Evolutionary conservation across 148 eudicot species (phyloP).

Genomic region (Polygonum maritimum): DNA sequence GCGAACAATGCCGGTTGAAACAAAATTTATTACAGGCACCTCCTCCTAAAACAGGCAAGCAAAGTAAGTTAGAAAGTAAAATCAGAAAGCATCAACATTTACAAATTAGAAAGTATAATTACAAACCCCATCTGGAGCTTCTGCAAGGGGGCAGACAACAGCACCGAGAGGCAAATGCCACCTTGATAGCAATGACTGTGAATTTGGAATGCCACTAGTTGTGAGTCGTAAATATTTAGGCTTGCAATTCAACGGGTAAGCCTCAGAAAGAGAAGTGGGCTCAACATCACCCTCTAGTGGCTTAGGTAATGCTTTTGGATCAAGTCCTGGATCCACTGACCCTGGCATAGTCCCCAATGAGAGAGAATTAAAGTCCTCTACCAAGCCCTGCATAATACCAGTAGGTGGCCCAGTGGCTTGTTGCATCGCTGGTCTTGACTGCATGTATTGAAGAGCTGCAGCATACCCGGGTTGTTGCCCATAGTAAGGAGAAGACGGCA

Average conservation of each 20-base stretch:
- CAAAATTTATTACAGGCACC: slow-evolving; percentile 86
- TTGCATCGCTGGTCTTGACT: slow-evolving; percentile 41
- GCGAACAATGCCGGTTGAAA: slow-evolving; percentile 78
- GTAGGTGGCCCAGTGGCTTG: slow-evolving; percentile 53
- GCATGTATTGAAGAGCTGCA: slow-evolving; percentile 34
- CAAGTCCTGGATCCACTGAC: slow-evolving; percentile 74
- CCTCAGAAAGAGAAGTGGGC: slow-evolving; percentile 40
- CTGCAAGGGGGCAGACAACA: slow-evolving; percentile 97
- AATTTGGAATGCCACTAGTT: slow-evolving; percentile 75
- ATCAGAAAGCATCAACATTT: background rate
- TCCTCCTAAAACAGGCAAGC: slow-evolving; percentile 59
- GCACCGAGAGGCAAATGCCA: slow-evolving; percentile 99
- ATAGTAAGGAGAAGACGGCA: slow-evolving; percentile 30
- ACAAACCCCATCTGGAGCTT: slow-evolving; percentile 88
- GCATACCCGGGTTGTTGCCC: slow-evolving; percentile 46
- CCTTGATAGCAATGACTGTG: slow-evolving; percentile 84
- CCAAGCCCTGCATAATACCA: slow-evolving; percentile 47
- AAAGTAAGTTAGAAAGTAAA: slow-evolving; percentile 7
- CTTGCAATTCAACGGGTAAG: slow-evolving; percentile 67
- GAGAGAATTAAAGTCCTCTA: slow-evolving; percentile 75
- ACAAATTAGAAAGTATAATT: slow-evolving; percentile 11
- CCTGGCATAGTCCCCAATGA: slow-evolving; percentile 74
- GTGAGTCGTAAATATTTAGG: slow-evolving; percentile 71
- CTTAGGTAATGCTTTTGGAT: slow-evolving; percentile 67
- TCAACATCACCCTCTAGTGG: slow-evolving; percentile 83